A percentile compares a stretch with the other conserved stretches of the same genome.
Evolutionary conservation across 1,284 basidiomycete species (phyloP).

Genomic region (Sporisorium reilianum): DNA sequence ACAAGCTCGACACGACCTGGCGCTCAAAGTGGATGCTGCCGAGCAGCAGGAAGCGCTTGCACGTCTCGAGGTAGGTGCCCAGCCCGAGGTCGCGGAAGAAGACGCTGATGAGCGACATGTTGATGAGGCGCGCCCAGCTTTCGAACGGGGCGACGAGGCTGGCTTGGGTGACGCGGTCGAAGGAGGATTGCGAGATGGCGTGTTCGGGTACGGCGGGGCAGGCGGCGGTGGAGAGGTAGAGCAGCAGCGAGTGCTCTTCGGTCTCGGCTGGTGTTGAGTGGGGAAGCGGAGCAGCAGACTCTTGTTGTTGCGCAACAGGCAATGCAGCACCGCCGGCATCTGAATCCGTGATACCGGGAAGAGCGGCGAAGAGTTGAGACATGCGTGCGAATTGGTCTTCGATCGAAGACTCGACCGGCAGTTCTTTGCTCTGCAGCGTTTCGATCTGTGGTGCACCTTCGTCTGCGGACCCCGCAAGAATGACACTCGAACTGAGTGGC

Average conservation of each 20-base stretch:
- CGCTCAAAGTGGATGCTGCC: slow-evolving; percentile 47
- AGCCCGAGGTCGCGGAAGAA: slow-evolving; percentile 59
- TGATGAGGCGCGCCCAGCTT: slow-evolving; percentile 56
- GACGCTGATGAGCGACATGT: slow-evolving; percentile 57
- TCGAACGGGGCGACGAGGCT: slow-evolving; percentile 46
- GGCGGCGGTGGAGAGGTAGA: slow-evolving; percentile 36
- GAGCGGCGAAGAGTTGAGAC: slow-evolving; percentile 36
- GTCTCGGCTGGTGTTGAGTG: not conserved
- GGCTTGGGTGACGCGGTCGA: slow-evolving; percentile 30
- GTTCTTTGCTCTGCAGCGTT: not conserved
- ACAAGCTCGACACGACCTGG: slow-evolving; percentile 43
- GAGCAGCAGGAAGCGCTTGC: slow-evolving; percentile 55
- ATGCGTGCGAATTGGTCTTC: slow-evolving; percentile 32
- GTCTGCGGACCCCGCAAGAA: not conserved
- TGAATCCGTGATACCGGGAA: slow-evolving; percentile 24
- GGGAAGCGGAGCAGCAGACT: not conserved
- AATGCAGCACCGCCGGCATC: not conserved
- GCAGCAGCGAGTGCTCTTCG: slow-evolving; percentile 14
- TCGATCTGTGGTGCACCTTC: not conserved
- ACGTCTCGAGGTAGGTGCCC: slow-evolving; percentile 56
- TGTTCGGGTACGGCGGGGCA: slow-evolving; percentile 10
- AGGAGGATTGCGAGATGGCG: slow-evolving; percentile 24
- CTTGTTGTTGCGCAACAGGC: not conserved
- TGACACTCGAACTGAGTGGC: slow-evolving; percentile 13
- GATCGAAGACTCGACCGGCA: not conserved